Base-by-base conservation (phyloP, 345 rosid genomes). In the Corchorus olitorius region DNA sequence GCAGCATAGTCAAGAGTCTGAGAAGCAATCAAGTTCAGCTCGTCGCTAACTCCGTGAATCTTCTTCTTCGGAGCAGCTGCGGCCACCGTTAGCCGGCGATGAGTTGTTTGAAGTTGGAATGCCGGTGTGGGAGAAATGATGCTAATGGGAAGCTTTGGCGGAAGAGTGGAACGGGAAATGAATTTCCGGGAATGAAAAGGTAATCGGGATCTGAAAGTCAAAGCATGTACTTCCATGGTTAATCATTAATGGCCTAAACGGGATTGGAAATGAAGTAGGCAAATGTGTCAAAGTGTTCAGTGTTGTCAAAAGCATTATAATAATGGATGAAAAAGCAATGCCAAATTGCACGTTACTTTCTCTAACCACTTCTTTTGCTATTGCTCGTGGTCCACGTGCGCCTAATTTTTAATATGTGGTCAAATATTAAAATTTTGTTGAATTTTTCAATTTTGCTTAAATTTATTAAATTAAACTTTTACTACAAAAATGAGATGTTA, bases 1-100 rank as follows among this genome's bases (percentile, higher is more conserved):
- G 91, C 86, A 60, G 96, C 97, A 73, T 88, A 84, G 80, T 90
- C 98, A 81, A 95, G 85, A 76, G 83, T 87, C 86, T 81, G 90
- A 0, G 86, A 88, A 27, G 96, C 91, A 52, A 91, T 86, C 75
- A 72, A 81, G 46, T 93, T 93, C 77, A 95, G 81, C 78, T 90
- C 89, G 3, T 90, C 87, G 58, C 90, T 81, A n/a, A 86, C 89
- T 56, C 89, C 98, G 14, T 90, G 91, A 58, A 82, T 81, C 72
- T 45, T 67, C 65, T 65, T 55, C 48, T 35, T 53, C 34, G 48
- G 17, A 0, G 62, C 48, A 53, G 49, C 74, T 6, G 73, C 58
- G 14, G 20, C 49, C 54, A 46, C 10, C 27, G 45, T 33, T 14
- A 16, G 22, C 5, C 45, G 71, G 55, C 71, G 43, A 22, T 4